Conservation (phyloP, 768 basidiomycete species). For the Candolleomyces efflorescens region DNA sequence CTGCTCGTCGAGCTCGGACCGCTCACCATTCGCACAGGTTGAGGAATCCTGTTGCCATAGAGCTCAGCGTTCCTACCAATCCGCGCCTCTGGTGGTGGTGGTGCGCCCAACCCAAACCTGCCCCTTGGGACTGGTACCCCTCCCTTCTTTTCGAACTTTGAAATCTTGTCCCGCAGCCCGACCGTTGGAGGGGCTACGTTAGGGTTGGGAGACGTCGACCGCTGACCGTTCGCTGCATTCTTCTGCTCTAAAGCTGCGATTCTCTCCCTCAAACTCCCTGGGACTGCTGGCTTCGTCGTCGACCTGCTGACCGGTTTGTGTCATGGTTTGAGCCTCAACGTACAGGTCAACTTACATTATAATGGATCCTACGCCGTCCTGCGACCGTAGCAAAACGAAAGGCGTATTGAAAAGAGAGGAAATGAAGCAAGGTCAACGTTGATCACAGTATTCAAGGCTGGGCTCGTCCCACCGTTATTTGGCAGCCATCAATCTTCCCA, state of each 20-base stretch:
- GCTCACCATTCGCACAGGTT: constrained; percentile 27
- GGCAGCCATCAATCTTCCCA: neutral
- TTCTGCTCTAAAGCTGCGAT: constrained; percentile 79
- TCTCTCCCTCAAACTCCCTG: constrained; percentile 63
- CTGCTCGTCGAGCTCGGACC: constrained; percentile 11
- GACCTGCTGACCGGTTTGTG: neutral
- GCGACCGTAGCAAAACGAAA: constrained; percentile 1
- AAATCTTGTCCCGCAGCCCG: constrained; percentile 61
- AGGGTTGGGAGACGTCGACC: constrained; percentile 25
- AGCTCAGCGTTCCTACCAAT: constrained; percentile 58
- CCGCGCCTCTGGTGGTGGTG: constrained; percentile 47
- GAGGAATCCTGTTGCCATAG: constrained; percentile 71
- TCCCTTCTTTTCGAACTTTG: constrained; percentile 76
- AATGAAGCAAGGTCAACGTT: neutral
- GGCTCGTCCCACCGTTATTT: neutral
- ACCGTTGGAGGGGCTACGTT: neutral
- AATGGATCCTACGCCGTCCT: neutral
- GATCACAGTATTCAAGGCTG: neutral
- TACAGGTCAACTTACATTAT: neutral
- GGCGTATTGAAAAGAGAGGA: constrained; percentile 1
- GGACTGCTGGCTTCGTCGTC: constrained; percentile 3
- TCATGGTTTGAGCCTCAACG: neutral
- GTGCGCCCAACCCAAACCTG: constrained; percentile 65
- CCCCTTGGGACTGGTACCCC: constrained; percentile 72
- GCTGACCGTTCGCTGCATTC: constrained; percentile 25